Evolutionary conservation across 768 basidiomycete species (phyloP), one percentile per base, ranked within the genome.

Genomic region (Hygrocybe coccinea): DNA sequence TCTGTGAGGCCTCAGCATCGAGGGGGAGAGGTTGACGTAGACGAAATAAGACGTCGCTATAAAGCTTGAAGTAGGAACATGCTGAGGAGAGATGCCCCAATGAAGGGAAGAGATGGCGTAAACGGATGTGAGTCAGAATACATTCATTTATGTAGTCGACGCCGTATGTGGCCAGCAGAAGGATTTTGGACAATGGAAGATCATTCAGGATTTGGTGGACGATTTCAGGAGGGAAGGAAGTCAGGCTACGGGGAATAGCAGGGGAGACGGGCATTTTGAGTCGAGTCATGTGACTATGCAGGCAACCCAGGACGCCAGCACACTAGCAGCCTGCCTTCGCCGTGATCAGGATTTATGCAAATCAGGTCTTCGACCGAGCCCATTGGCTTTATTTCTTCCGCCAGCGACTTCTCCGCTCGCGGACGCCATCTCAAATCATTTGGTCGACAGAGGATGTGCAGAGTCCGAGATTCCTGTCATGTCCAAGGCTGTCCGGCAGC

Each of bases 181-280:
- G 58, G 51, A 67, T 62, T 33, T 66, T 65, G 44, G 54, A 38
- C 14, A 69, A 49, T 2, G 63, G 61, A n/a, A 70, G 55, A 44
- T 69, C 65, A 43, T 55, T 54, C 43, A 70, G 52, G 24, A 70
- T 56, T 47, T 65, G 59, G 54, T 68, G 67, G 17, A 68, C 64
- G 10, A 69, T 34, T 54, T 71, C 69, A 24, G 57, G 58, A 7
- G 66, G 66, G 35, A 68, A 59, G 21, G 24, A 55, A 21, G 56
- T 29, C 9, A 65, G 61, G 10, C 61, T 60, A n/a, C 48, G 44
- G 36, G n/a, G 9, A 9, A 37, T n/a, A n/a, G 36, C 36, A 37
- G 36, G 36, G n/a, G n/a, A 9, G n/a, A n/a, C n/a, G n/a, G n/a
- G n/a, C 36, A n/a, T n/a, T n/a, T 37, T 37, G 36, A 9, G 36